A percentile compares a stretch with the other conserved stretches of the same genome.
Conservation (phyloP, 192 early-diverging fungal species). For the Coemansia asiatica region DNA sequence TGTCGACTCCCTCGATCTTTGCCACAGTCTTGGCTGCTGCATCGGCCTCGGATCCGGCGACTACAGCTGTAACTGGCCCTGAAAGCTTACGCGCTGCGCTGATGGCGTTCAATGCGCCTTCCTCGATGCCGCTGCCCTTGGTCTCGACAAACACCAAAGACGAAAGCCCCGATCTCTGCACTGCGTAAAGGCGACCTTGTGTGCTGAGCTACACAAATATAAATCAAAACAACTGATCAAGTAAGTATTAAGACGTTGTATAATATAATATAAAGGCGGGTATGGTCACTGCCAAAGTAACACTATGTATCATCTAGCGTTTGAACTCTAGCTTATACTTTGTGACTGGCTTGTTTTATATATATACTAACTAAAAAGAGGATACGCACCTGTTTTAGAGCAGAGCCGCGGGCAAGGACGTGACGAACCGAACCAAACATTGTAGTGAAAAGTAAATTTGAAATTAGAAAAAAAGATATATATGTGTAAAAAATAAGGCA, state of each 20-base stretch:
- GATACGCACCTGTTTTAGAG: constrained; percentile 9
- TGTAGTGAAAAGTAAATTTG: not conserved
- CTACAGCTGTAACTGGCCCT: constrained; percentile 82
- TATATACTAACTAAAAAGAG: not conserved
- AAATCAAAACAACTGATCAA: no score
- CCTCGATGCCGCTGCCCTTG: constrained; percentile 69
- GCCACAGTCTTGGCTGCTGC: constrained; percentile 62
- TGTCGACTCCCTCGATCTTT: constrained; percentile 67
- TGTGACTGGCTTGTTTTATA: no score
- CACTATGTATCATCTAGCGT: no score
- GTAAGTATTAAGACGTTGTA: no score
- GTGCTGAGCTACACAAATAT: no score
- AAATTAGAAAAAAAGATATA: not conserved
- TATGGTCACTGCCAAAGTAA: no score
- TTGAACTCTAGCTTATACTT: no score
- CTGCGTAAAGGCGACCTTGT: constrained; percentile 24
- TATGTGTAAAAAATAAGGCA: not conserved
- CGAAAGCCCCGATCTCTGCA: constrained; percentile 37
- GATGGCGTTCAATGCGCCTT: constrained; percentile 82
- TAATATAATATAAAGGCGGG: no score
- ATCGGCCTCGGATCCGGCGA: constrained; percentile 76
- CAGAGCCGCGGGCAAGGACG: constrained; percentile 3
- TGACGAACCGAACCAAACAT: constrained; percentile 30
- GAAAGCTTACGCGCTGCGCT: constrained; percentile 82
- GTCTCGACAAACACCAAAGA: constrained; percentile 90